Conservation (phyloP, 208 protist genomes). For the Wallacemonas sp. region DNA sequence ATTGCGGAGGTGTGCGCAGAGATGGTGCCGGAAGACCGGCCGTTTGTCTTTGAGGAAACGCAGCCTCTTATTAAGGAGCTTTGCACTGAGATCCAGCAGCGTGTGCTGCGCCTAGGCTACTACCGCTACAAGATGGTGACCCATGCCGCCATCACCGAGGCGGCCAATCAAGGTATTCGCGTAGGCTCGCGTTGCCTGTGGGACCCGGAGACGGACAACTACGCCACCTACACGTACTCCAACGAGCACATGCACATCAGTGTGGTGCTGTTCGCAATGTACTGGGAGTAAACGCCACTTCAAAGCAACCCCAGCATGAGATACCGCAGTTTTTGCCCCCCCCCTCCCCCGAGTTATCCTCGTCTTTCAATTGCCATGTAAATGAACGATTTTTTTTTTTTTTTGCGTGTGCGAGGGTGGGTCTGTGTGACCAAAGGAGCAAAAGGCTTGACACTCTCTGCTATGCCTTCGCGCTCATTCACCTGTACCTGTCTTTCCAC, state of each 20-base stretch:
- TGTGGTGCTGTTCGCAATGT: conserved; percentile 72
- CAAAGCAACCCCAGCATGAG: not conserved
- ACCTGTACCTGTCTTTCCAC: too few relatives aligned
- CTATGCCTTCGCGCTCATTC: too few relatives aligned
- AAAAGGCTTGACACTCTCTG: too few relatives aligned
- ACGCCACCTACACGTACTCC: conserved; percentile 76
- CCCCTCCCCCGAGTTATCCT: too few relatives aligned
- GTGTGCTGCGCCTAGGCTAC: conserved; percentile 85
- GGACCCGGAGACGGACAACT: conserved; percentile 92
- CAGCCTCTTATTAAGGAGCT: conserved; percentile 85
- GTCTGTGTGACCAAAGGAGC: too few relatives aligned
- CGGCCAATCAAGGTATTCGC: conserved; percentile 83
- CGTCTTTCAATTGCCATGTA: too few relatives aligned
- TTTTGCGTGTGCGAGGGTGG: too few relatives aligned
- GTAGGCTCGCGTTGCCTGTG: conserved; percentile 88
- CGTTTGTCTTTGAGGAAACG: conserved; percentile 74
- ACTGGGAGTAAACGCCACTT: conserved; percentile 69
- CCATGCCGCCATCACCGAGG: conserved; percentile 80
- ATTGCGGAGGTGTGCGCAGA: conserved; percentile 75
- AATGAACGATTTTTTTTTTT: too few relatives aligned
- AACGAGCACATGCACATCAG: conserved; percentile 78
- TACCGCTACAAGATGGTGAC: conserved; percentile 92
- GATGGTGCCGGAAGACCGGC: conserved; percentile 59
- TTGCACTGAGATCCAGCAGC: conserved; percentile 87
- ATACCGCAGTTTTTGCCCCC: too few relatives aligned